Conservation (phyloP, 768 basidiomycete genomes). For the Collybia sp. region DNA sequence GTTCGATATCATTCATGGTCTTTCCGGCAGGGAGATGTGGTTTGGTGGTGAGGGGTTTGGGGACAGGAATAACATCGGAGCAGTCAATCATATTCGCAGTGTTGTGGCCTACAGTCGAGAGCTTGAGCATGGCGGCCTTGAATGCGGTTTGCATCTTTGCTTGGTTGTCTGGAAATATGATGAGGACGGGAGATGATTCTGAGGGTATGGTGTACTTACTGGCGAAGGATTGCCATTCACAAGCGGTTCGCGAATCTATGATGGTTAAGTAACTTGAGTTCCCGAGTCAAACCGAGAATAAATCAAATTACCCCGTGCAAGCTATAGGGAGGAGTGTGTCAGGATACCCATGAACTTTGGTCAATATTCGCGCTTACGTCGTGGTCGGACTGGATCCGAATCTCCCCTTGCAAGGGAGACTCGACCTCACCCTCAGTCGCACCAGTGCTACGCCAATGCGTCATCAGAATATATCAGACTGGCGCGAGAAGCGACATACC, state of each 20-base stretch:
- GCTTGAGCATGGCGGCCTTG: constrained; percentile 24
- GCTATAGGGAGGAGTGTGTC: constrained; percentile 5
- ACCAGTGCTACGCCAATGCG: constrained; percentile 17
- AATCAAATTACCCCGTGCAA: constrained; percentile 16
- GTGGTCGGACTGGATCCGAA: constrained; percentile 39
- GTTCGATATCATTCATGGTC: constrained; percentile 20
- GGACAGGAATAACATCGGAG: constrained; percentile 29
- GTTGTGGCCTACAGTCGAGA: constrained; percentile 25
- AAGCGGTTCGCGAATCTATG: constrained; percentile 33
- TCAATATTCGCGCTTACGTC: constrained; percentile 9
- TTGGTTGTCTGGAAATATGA: constrained; percentile 12
- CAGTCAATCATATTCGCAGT: constrained; percentile 23
- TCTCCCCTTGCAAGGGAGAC: constrained; percentile 33
- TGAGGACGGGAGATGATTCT: not conserved
- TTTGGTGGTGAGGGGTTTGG: constrained; percentile 2
- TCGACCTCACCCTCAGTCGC: constrained; percentile 32
- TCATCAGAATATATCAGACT: constrained; percentile 5
- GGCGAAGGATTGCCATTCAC: constrained; percentile 40
- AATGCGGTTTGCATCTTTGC: constrained; percentile 15
- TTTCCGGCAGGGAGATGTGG: constrained; percentile 26
- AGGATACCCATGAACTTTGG: not conserved
- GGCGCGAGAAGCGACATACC: constrained; percentile 17
- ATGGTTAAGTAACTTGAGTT: no score
- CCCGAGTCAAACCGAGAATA: no score
- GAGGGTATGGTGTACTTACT: constrained; percentile 14